phyloP scores from a whole-genome alignment of 2,329 filamentous ascomycete species.

The Trichoderma sp. region DNA sequence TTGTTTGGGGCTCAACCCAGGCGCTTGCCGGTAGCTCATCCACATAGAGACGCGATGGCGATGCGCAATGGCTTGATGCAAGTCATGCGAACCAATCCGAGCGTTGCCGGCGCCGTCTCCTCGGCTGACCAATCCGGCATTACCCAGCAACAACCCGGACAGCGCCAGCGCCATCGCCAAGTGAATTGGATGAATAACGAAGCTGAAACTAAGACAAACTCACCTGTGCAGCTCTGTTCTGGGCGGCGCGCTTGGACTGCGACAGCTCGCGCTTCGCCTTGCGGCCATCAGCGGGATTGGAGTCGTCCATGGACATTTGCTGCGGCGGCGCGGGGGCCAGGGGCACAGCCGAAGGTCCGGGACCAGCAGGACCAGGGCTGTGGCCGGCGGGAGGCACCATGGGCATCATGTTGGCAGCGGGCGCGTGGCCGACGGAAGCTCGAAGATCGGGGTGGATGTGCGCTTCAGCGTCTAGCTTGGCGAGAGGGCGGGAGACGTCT shows the following conservation, averaged over 20 bases:
- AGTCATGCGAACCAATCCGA: background rate
- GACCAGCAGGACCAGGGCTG: slow-evolving; percentile 33
- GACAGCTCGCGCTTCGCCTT: slow-evolving; percentile 91
- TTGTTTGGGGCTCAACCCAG: background rate
- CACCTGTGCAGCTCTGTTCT: slow-evolving; percentile 97
- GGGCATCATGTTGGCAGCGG: slow-evolving; percentile 42
- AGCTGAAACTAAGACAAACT: slow-evolving; percentile 33
- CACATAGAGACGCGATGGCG: background rate
- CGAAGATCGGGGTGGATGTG: slow-evolving; percentile 54
- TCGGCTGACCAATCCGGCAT: background rate
- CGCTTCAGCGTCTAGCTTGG: slow-evolving; percentile 44
- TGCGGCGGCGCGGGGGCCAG: slow-evolving; percentile 37
- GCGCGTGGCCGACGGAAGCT: slow-evolving; percentile 32
- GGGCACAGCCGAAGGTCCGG: slow-evolving; percentile 30
- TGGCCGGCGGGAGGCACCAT: slow-evolving; percentile 37
- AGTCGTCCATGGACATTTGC: slow-evolving; percentile 29
- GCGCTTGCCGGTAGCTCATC: background rate
- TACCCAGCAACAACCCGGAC: background rate
- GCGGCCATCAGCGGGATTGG: slow-evolving; percentile 53
- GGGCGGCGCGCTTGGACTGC: slow-evolving; percentile 92
- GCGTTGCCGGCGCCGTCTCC: background rate
- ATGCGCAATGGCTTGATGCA: background rate
- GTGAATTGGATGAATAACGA: background rate
- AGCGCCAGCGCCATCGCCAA: background rate
- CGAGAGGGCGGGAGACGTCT: slow-evolving; percentile 37